These are phyloP conservation scores for Thelonectria rubi DNA, from an alignment of 2,329 filamentous ascomycete genomes.

Conservation along the genomic window DNA sequence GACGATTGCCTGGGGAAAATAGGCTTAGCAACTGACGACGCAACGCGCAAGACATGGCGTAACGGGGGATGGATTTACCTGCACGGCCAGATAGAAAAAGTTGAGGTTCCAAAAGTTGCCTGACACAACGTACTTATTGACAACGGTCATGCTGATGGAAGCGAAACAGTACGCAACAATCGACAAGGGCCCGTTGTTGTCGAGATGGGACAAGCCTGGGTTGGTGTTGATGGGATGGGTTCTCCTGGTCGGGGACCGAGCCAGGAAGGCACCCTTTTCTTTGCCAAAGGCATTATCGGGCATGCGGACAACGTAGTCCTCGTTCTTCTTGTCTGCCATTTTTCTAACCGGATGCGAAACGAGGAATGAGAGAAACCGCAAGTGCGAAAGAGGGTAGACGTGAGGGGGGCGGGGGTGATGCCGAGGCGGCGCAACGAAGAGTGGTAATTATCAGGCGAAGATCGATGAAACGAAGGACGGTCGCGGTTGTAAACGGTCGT, in stretches of 20 bases:
- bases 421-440: background rate
- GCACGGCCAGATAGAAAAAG: constrained; percentile 91
- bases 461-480: background rate
- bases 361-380: constrained; percentile 1
- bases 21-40: constrained; percentile 12
- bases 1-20: constrained; percentile 75
- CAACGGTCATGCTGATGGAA: constrained; percentile 99
- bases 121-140: constrained; percentile 98
- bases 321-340: constrained; percentile 92
- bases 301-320: constrained; percentile 78
- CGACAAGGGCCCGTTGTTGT: constrained; percentile 81
- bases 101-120: constrained; percentile 93
- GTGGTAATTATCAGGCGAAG: background rate
- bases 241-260: constrained; percentile 37
- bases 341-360: constrained; percentile 42
- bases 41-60: background rate
- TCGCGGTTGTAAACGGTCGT: background rate
- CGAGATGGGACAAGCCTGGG: constrained; percentile 53
- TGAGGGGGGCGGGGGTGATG: constrained; percentile 20
- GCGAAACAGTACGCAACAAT: constrained; percentile 92
- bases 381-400: constrained; percentile 23
- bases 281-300: constrained; percentile 64
- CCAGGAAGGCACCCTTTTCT: constrained; percentile 62
- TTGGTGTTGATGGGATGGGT: constrained; percentile 30
- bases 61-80: constrained; percentile 67